Evolutionary conservation across 768 basidiomycete genomes (phyloP), one percentile per base, ranked within the genome.

Genomic region (Mycena epipterygia): DNA sequence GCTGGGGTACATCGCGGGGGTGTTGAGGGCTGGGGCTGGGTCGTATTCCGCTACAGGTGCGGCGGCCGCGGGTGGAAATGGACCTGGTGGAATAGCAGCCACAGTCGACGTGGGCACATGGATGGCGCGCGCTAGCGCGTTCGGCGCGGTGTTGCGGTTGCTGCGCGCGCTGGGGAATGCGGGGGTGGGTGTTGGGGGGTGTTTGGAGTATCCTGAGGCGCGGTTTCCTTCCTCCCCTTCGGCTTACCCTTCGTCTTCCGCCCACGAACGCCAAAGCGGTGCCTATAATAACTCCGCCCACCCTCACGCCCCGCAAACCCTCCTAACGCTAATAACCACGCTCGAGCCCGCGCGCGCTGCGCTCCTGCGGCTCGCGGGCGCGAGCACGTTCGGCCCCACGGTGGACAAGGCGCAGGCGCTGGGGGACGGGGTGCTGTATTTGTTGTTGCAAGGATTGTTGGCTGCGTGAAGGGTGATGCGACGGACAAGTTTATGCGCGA

Each of bases 391-490:
- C 64, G 64, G 73, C 35, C 77, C 78, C 48, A 84, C 83, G 51
- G 78, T 81, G 68, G 79, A 79, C 49, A 82, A 82, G 79, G 79
- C 83, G 68, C 79, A 82, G 61, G 76, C 73, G 60, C 75, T 85
- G 32, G 82, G 80, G 49, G 83, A 84, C 73, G 80, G 79, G 63
- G 81, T 85, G 57, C 75, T 81, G 65, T 82, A 81, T 72, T 73
- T 84, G 68, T 61, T 83, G 68, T 70, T 85, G 72, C 81, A 83
- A 77, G 78, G n/a, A n/a, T n/a, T n/a, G n/a, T n/a, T n/a, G n/a
- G n/a, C n/a, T n/a, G n/a, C n/a, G n/a, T n/a, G n/a, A n/a, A n/a
- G n/a, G n/a, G n/a, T n/a, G n/a, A n/a, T n/a, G n/a, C n/a, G n/a
- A n/a, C n/a, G n/a, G n/a, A n/a, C n/a, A n/a, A n/a, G n/a, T n/a